A percentile compares a stretch with the other conserved stretches of the same genome.
Evolutionary conservation across 1,284 basidiomycete species (phyloP).

Genomic region (Cutaneotrichosporon cutaneum): DNA sequence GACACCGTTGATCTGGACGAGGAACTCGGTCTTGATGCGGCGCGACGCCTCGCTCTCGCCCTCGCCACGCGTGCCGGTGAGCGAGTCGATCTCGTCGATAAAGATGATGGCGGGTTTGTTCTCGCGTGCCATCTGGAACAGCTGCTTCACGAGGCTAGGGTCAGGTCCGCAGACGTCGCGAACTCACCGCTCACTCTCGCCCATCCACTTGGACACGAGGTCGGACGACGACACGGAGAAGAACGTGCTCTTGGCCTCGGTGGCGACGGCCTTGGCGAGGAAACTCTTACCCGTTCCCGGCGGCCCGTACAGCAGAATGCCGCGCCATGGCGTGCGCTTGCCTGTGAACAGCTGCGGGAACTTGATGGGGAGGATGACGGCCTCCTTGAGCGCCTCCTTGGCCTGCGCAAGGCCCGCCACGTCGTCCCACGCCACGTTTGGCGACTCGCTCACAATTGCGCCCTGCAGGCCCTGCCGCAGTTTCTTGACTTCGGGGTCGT

Average conservation of each 20-base stretch:
- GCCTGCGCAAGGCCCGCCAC: constrained; percentile 93
- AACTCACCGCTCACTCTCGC: constrained; percentile 87
- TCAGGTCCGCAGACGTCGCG: neutral
- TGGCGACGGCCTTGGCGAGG: constrained; percentile 96
- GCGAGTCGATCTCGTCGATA: constrained; percentile 96
- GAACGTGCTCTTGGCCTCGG: constrained; percentile 98
- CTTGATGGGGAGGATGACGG: constrained; percentile 97
- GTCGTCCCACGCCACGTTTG: constrained; percentile 97
- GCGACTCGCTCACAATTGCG: constrained; percentile 90
- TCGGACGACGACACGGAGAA: constrained; percentile 95
- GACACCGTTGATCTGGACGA: constrained; percentile 93
- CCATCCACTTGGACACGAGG: constrained; percentile 98
- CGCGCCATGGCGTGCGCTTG: constrained; percentile 94
- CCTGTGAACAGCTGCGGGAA: constrained; percentile 98
- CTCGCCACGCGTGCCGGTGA: constrained; percentile 92
- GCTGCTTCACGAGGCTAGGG: constrained; percentile 84
- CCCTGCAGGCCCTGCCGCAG: constrained; percentile 80
- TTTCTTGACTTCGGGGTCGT: constrained; percentile 93
- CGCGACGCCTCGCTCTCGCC: constrained; percentile 93
- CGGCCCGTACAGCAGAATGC: constrained; percentile 93
- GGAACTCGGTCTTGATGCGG: constrained; percentile 97
- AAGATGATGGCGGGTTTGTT: constrained; percentile 98
- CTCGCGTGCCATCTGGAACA: constrained; percentile 95
- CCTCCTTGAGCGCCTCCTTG: constrained; percentile 95
- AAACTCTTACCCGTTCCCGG: constrained; percentile 91